These are phyloP conservation scores for Fusarium zealandicum DNA, from an alignment of 2,329 filamentous ascomycete species.

Conservation along the genomic window DNA sequence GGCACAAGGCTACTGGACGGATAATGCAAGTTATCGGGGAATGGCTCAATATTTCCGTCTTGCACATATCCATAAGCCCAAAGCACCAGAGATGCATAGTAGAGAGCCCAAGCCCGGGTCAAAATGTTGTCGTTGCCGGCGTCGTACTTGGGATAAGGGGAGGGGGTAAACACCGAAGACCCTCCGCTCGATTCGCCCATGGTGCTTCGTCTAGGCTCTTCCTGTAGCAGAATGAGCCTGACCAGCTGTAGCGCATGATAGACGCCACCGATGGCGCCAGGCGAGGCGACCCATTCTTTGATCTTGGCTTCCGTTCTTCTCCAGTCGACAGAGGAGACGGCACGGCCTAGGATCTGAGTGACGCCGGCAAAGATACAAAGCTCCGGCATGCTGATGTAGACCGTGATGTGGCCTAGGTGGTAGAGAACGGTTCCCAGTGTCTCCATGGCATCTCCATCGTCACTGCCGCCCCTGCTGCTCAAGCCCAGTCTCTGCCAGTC, in stretches of 20 bases:
- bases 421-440: conserved; percentile 40
- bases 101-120: conserved; percentile 38
- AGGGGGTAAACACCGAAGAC: conserved; percentile 26
- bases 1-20: conserved; percentile 24
- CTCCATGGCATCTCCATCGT: conserved; percentile 41
- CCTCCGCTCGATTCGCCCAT: conserved; percentile 19
- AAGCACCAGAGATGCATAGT: conserved; percentile 40
- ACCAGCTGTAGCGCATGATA: conserved; percentile 41
- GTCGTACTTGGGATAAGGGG: conserved; percentile 36
- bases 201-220: conserved; percentile 24
- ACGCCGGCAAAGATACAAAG: conserved; percentile 42
- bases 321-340: conserved; percentile 40
- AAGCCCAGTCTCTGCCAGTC: conserved; percentile 40
- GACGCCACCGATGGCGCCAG: conserved; percentile 40
- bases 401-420: conserved; percentile 41
- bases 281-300: conserved; percentile 41
- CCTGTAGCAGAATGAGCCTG: conserved; percentile 37
- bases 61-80: conserved; percentile 42
- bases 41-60: conserved; percentile 40
- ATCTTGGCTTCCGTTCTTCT: conserved; percentile 41
- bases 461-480: conserved; percentile 38
- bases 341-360: conserved; percentile 39
- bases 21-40: conserved; percentile 39
- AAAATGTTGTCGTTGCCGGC: conserved; percentile 38
- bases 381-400: conserved; percentile 43